Evolutionary conservation across 2,329 filamentous ascomycete species (phyloP).

Genomic region (Colletotrichum sp.): DNA sequence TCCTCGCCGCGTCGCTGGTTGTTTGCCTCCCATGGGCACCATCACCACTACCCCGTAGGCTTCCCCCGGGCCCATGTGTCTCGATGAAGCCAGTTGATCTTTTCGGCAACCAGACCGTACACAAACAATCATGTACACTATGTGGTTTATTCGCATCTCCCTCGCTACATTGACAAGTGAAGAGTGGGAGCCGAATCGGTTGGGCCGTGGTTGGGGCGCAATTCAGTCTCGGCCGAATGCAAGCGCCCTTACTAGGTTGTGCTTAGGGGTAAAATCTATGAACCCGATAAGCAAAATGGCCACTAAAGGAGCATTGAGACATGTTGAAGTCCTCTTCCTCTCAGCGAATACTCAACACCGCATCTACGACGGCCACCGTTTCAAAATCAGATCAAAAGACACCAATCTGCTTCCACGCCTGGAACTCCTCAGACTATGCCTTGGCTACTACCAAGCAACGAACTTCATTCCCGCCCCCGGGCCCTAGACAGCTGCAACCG

Average conservation of each 20-base stretch:
- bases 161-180: neutral
- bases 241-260: neutral
- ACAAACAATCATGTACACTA: neutral
- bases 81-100: neutral
- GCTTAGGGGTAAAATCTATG: neutral
- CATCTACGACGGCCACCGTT: neutral
- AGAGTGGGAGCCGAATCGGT: neutral
- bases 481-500: neutral
- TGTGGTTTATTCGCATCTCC: neutral
- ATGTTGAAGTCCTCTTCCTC: neutral
- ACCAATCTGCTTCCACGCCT: neutral
- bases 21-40: neutral
- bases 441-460: neutral
- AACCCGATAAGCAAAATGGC: neutral
- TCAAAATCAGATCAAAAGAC: neutral
- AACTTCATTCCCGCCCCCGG: neutral
- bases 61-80: neutral
- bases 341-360: neutral
- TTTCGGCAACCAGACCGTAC: neutral
- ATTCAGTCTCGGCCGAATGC: neutral
- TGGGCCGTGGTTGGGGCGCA: neutral
- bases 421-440: neutral
- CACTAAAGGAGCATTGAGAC: neutral
- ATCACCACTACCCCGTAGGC: neutral
- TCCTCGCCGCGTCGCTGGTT: neutral